Evolutionary conservation across 306 rosid species (phyloP).

Genomic region (Fragaria ananassa): DNA sequence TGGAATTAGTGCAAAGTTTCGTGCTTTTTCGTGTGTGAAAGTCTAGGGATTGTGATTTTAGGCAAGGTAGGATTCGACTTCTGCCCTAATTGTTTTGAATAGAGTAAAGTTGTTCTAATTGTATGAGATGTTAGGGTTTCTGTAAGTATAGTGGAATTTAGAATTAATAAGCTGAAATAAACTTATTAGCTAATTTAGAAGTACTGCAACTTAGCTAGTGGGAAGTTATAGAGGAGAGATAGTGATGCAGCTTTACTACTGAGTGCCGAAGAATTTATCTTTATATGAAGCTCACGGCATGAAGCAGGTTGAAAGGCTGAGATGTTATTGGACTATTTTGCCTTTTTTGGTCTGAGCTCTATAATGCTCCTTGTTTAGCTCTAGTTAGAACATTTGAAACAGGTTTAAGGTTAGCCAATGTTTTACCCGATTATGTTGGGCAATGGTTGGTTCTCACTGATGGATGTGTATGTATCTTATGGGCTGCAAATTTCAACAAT

Average conservation of each 20-base stretch:
- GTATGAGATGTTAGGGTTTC: background rate
- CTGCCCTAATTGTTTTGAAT: background rate
- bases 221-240: background rate
- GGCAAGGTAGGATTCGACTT: background rate
- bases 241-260: background rate
- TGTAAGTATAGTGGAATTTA: background rate
- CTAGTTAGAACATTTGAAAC: background rate
- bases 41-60: constrained; percentile 34
- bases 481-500: background rate
- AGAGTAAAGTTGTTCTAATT: background rate
- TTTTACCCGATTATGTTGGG: background rate
- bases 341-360: background rate
- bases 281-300: background rate
- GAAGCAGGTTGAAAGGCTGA: background rate
- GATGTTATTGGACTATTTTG: background rate
- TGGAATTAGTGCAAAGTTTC: background rate
- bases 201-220: background rate
- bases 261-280: background rate
- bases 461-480: background rate
- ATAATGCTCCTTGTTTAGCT: background rate
- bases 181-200: background rate
- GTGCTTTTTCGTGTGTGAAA: background rate
- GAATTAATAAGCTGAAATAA: background rate
- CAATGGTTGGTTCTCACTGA: background rate
- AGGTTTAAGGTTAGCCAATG: background rate